Evolutionary conservation across 352 stramenopile genomes (phyloP), one percentile per base, ranked within the genome.

Genomic region (Thraustochytrium sp.): DNA sequence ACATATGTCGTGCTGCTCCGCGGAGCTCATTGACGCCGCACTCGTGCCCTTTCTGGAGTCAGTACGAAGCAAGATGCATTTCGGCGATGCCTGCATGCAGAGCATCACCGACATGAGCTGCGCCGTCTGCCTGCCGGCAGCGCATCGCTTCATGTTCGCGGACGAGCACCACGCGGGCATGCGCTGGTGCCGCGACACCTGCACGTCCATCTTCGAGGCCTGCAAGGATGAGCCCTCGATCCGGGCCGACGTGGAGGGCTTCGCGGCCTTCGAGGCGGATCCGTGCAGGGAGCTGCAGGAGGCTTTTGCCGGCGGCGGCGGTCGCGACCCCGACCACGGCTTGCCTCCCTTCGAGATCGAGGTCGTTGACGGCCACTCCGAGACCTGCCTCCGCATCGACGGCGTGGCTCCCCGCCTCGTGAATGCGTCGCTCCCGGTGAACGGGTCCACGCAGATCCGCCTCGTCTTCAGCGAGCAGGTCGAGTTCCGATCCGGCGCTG

Each of bases 321-420:
- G 42, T 16, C 42, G 5, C 5, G 5, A 49, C 42, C 5, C 42
- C 5, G 42, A 49, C 5, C 5, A 5, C 5, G 42, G 42, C 42
- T 49, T 16, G 42, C 5, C 5, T 49, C 42, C 5, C 42, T 49
- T 75, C 16, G 13, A 23, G 29, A 23, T 80, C 0, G 26, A 68
- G 37, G 31, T 75, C 31, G 9, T 46, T 18, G 68, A 80, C 23
- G 68, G 34, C 9, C 21, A 80, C 51, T 46, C 31, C 26, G 1
- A 37, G 16, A 8, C 76, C 36, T 80, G 68, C 51, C 40, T 80
- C 11, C 68, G 68, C 26, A 64, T 80, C 40, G 68, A 80, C 38
- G n/a, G 31, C 31, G 9, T 8, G 18, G 21, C 68, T 13, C 68
- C 68, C 37, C 29, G 8, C 16, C 11, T 75, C 18, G 36, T 26